Conservation (phyloP, 768 basidiomycete genomes). For the Astraeus odoratus region DNA sequence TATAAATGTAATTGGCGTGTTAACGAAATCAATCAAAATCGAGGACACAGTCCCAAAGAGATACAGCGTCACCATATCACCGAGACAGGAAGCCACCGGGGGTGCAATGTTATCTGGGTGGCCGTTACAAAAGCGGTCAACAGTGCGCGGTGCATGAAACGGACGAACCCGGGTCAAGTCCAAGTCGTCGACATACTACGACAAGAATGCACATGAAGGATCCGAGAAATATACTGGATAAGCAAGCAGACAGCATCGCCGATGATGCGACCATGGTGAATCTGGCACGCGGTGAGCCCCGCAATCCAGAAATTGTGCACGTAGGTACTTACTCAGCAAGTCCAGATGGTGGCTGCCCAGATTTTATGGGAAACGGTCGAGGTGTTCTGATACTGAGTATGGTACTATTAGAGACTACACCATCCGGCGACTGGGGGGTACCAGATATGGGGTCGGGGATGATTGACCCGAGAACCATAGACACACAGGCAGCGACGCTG, state of each 20-base stretch:
- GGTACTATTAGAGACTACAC: conserved; percentile 8
- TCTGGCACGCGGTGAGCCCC: conserved; percentile 33
- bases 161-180: conserved; percentile 76
- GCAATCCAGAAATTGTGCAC: not conserved
- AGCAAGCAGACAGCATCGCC: conserved; percentile 73
- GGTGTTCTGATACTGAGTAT: conserved; percentile 14
- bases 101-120: conserved; percentile 98
- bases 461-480: conserved; percentile 63
- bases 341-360: conserved; percentile 30
- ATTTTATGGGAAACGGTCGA: conserved; percentile 18
- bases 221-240: conserved; percentile 75
- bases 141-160: not conserved
- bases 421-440: conserved; percentile 6
- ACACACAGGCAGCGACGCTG: conserved; percentile 73
- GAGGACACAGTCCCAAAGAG: conserved; percentile 74
- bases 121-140: conserved; percentile 2
- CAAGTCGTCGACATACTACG: conserved; percentile 65
- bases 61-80: conserved; percentile 85
- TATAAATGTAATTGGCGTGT: conserved; percentile 57
- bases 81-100: conserved; percentile 86
- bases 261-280: conserved; percentile 72
- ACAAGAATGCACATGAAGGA: conserved; percentile 89
- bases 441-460: conserved; percentile 33
- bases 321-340: conserved; percentile 29
- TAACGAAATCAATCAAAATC: conserved; percentile 56